Percentiles rank a stretch among this genome's conserved stretches.
Conservation (phyloP, 2,329 filamentous ascomycete species). For the Coleophoma eucalyptorum region DNA sequence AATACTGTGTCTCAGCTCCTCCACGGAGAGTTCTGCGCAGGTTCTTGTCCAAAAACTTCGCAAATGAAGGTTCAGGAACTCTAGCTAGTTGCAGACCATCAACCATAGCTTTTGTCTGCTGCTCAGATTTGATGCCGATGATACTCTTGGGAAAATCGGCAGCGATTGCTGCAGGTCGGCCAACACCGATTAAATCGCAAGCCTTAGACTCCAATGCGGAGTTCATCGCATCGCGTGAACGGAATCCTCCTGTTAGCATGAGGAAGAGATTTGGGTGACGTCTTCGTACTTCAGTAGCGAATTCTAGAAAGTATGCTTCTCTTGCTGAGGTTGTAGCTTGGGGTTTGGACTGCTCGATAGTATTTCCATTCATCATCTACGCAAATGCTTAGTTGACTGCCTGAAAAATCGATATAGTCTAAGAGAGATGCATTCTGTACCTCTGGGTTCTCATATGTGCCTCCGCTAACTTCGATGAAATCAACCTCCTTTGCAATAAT, state of each 20-base stretch:
- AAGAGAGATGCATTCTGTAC: too few species aligned
- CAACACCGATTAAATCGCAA: slow-evolving; percentile 47
- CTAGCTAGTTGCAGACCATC: too few species aligned
- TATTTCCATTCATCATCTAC: too few species aligned
- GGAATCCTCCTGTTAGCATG: slow-evolving; percentile 62
- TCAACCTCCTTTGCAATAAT: slow-evolving; percentile 55
- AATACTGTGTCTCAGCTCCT: too few species aligned
- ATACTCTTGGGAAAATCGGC: not conserved
- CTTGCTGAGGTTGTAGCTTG: slow-evolving; percentile 38
- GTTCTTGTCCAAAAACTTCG: too few species aligned
- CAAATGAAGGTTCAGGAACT: too few species aligned
- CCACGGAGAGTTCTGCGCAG: too few species aligned
- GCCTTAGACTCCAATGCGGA: slow-evolving; percentile 39
- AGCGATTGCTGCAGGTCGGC: slow-evolving; percentile 36
- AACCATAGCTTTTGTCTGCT: too few species aligned
- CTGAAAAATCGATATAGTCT: too few species aligned
- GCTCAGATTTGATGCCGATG: too few species aligned
- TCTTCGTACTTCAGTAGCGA: slow-evolving; percentile 47
- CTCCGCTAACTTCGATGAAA: slow-evolving; percentile 66
- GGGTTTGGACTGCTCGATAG: slow-evolving; percentile 4
- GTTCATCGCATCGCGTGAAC: slow-evolving; percentile 45
- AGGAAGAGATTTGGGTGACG: slow-evolving; percentile 40
- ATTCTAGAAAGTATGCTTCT: slow-evolving; percentile 68
- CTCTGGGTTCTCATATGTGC: slow-evolving; percentile 50
- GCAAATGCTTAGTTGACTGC: too few species aligned